Base-by-base conservation (phyloP, 2,329 filamentous ascomycete genomes). In the Penicillium occitanis region DNA sequence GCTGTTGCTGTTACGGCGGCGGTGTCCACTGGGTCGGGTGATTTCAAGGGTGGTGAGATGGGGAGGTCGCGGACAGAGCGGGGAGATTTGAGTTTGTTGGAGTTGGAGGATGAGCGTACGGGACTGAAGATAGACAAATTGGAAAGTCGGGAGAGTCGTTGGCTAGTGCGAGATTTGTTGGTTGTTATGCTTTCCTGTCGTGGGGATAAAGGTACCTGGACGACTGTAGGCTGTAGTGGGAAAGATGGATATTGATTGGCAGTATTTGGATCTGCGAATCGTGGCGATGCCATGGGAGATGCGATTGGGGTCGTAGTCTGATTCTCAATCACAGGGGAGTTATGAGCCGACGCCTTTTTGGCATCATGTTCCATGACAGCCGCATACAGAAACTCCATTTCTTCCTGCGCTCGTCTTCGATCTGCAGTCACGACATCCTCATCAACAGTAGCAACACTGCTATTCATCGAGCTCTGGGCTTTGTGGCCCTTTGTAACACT, bases 321-420 rank as follows among this genome's bases (percentile, higher is more conserved):
- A 42, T 75, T 73, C 6, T 75, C 66, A 13, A 69, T 65, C 57
- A 71, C 65, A 25, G 73, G 68, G 6, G 71, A 53, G 7, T 40
- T 55, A 35, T 59, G 53, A 11, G 67, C 70, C 0, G 73, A 70
- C 14, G 74, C 72, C 67, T 82, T 84, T 69, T 81, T 79, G 55
- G 83, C 84, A 69, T 97, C 93, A 72, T 96, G 91, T 77, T 93
- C 92, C 88, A 97, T 90, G 69, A 97, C 93, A 71, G 93, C 90
- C 68, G 89, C 92, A 79, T 97, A 98, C 76, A 98, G 88, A 72
- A 91, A 88, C 77, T 97, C 93, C 78, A 97, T 88, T 76, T 97
- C 91, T 70, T 89, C 84, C 77, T 95, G 89, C 69, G 91, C 88
- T 81, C 90, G 89, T 73, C 86, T 84, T 75, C 86, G 87, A 78